phyloP scores from a whole-genome alignment of 257 asterid species.

The Parsonsia alboflavescens region DNA sequence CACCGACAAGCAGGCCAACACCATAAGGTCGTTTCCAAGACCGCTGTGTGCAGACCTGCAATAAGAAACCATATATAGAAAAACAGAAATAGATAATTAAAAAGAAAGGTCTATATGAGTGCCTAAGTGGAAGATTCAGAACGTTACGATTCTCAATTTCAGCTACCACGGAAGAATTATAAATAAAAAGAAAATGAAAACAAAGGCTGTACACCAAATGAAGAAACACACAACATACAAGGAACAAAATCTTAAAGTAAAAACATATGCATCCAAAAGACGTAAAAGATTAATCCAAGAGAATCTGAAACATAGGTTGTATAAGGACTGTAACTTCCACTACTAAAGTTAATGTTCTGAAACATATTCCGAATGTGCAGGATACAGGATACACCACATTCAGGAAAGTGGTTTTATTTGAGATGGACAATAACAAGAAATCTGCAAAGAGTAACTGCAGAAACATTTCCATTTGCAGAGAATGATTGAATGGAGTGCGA shows the following conservation, averaged over 20 bases:
- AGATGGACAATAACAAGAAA: neutral
- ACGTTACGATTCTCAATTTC: neutral
- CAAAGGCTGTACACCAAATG: neutral
- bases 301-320: neutral
- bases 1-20: slow-evolving; percentile 90
- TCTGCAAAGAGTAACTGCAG: neutral
- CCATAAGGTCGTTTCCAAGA: slow-evolving; percentile 99
- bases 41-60: slow-evolving; percentile 93
- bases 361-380: neutral
- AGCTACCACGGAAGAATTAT: neutral
- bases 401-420: neutral
- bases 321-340: neutral
- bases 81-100: neutral
- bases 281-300: neutral
- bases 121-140: neutral
- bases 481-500: neutral
- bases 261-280: neutral
- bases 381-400: neutral
- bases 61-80: neutral
- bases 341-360: neutral
- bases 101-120: neutral
- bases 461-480: neutral
- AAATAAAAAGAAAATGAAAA: neutral
- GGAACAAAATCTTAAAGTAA: neutral
- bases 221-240: neutral